Percentiles rank a stretch among this genome's conserved stretches.
These are phyloP conservation scores for Fusarium hainanense DNA, from an alignment of 2,329 filamentous ascomycete species.

Conservation along the genomic window DNA sequence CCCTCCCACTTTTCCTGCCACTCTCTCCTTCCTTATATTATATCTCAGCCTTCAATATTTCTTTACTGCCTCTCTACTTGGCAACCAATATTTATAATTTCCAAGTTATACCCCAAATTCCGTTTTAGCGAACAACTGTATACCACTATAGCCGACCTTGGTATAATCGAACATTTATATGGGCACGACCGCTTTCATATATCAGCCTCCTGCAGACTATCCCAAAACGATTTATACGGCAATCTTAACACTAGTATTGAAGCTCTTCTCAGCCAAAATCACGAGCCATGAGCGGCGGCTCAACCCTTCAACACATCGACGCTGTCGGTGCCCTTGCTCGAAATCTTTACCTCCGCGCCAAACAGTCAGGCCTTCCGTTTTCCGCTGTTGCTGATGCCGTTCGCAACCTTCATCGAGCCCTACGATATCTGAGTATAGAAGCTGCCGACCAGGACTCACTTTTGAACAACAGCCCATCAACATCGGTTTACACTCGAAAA, in stretches of 20 bases:
- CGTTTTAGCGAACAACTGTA: slow-evolving; percentile 5
- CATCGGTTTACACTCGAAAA: slow-evolving; percentile 60
- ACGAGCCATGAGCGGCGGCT: slow-evolving; percentile 49
- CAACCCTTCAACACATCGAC: slow-evolving; percentile 61
- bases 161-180: neutral
- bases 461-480: slow-evolving; percentile 56
- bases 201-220: neutral
- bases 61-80: slow-evolving; percentile 8
- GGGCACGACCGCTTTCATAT: neutral
- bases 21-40: slow-evolving; percentile 8
- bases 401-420: slow-evolving; percentile 63
- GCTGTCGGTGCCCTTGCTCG: slow-evolving; percentile 66
- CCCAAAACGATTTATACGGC: neutral
- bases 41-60: slow-evolving; percentile 7
- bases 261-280: slow-evolving; percentile 30
- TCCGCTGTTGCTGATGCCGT: slow-evolving; percentile 62
- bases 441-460: slow-evolving; percentile 66
- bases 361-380: slow-evolving; percentile 59
- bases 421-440: slow-evolving; percentile 69
- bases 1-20: slow-evolving; percentile 21
- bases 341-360: slow-evolving; percentile 65
- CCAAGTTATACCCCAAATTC: neutral
- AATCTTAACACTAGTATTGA: neutral
- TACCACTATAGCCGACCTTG: neutral
- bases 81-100: slow-evolving; percentile 8